A percentile compares a stretch with the other conserved stretches of the same genome.
phyloP scores from a whole-genome alignment of 2,329 filamentous ascomycete genomes.

The Helminthosporium solani region DNA sequence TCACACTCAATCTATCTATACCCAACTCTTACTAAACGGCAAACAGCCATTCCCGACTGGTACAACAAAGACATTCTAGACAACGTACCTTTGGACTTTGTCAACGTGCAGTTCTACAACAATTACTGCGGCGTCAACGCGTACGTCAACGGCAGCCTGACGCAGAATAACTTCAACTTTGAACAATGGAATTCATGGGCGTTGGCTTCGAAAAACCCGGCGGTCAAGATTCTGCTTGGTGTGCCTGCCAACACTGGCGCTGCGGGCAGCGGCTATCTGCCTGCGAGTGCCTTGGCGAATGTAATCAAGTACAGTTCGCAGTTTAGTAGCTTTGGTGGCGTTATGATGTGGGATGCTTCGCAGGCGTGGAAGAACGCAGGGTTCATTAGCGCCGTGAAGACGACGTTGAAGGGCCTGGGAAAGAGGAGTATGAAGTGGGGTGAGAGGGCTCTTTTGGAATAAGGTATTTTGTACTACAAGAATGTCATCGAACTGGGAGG shows the following conservation, averaged over 20 bases:
- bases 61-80: slow-evolving; percentile 58
- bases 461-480: too few species aligned
- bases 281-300: slow-evolving; percentile 48
- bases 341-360: slow-evolving; percentile 65
- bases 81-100: slow-evolving; percentile 58
- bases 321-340: slow-evolving; percentile 63
- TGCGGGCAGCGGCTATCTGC: slow-evolving; percentile 59
- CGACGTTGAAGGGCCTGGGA: slow-evolving; percentile 3
- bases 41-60: slow-evolving; percentile 63
- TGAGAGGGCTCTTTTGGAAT: not conserved
- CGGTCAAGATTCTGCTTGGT: slow-evolving; percentile 63
- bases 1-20: too few species aligned
- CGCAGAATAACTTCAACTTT: slow-evolving; percentile 62
- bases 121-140: slow-evolving; percentile 63
- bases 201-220: slow-evolving; percentile 57
- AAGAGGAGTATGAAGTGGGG: slow-evolving; percentile 15
- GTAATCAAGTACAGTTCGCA: slow-evolving; percentile 57
- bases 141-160: slow-evolving; percentile 48
- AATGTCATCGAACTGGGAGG: too few species aligned
- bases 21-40: too few species aligned
- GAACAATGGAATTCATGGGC: slow-evolving; percentile 67
- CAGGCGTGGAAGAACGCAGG: slow-evolving; percentile 34
- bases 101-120: slow-evolving; percentile 69
- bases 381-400: slow-evolving; percentile 15
- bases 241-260: slow-evolving; percentile 58